phyloP scores from a whole-genome alignment of 495 filamentous ascomycete genomes.

The Xylaria cubensis region DNA sequence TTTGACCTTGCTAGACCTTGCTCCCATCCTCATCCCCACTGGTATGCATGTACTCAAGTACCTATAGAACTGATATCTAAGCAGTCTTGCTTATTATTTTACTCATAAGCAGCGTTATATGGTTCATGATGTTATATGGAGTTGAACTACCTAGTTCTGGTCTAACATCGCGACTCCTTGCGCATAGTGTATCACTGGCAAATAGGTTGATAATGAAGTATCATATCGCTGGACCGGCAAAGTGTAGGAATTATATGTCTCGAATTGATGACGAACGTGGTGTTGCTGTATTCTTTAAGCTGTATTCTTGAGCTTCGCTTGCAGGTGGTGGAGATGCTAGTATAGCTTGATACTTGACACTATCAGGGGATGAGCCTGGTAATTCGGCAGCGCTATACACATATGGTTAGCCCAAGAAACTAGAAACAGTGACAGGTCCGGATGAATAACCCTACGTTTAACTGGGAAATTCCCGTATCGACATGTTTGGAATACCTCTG shows the following conservation, averaged over 20 bases:
- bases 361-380: neutral
- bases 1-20: constrained; percentile 21
- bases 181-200: neutral
- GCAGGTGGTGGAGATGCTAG: constrained; percentile 5
- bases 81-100: constrained; percentile 2
- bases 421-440: constrained; percentile 23
- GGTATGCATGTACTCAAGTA: constrained; percentile 7
- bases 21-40: constrained; percentile 14
- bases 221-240: neutral
- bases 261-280: neutral
- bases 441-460: neutral
- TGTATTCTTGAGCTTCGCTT: neutral
- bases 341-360: neutral
- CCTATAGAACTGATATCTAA: neutral
- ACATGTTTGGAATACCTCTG: neutral
- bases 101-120: neutral
- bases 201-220: neutral
- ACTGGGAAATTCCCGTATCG: constrained; percentile 1
- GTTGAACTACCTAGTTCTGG: neutral
- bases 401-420: neutral
- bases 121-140: neutral
- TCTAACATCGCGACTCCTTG: neutral
- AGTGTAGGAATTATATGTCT: neutral
- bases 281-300: neutral
- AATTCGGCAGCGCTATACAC: constrained; percentile 14